These are phyloP conservation scores for Sporisorium iseilematis-ciliati DNA, from an alignment of 1,284 basidiomycete species.

Conservation along the genomic window DNA sequence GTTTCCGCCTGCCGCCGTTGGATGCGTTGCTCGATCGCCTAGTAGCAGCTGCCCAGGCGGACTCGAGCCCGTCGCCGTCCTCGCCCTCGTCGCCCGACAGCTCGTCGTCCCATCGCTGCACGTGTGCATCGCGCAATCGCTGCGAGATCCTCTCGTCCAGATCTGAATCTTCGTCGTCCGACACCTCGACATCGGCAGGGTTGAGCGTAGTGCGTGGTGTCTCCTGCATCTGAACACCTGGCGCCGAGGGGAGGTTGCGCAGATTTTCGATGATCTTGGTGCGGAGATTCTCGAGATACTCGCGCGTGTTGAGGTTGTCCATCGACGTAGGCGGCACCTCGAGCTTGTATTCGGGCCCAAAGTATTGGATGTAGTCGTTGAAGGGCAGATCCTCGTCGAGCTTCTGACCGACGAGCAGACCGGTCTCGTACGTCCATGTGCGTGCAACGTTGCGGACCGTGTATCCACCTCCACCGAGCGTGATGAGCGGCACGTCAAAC, in stretches of 20 bases:
- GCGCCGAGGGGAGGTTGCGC: slow-evolving; percentile 81
- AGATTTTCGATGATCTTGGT: slow-evolving; percentile 82
- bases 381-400: slow-evolving; percentile 85
- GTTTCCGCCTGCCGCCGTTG: slow-evolving; percentile 14
- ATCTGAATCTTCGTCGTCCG: slow-evolving; percentile 69
- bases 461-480: slow-evolving; percentile 95
- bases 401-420: slow-evolving; percentile 87
- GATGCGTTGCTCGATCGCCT: slow-evolving; percentile 13
- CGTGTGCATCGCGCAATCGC: slow-evolving; percentile 62
- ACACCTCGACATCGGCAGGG: slow-evolving; percentile 73
- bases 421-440: slow-evolving; percentile 97
- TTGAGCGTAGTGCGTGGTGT: slow-evolving; percentile 76
- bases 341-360: slow-evolving; percentile 92
- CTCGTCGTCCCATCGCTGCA: slow-evolving; percentile 62
- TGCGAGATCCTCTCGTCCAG: slow-evolving; percentile 69
- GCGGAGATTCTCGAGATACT: slow-evolving; percentile 85
- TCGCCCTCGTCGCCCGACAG: slow-evolving; percentile 61
- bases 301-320: slow-evolving; percentile 89
- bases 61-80: slow-evolving; percentile 9
- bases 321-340: slow-evolving; percentile 92
- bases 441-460: slow-evolving; percentile 91
- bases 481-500: slow-evolving; percentile 87
- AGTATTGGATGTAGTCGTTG: slow-evolving; percentile 98
- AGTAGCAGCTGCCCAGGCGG: slow-evolving; percentile 27
- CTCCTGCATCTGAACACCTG: slow-evolving; percentile 87